phyloP scores from a whole-genome alignment of 1,284 basidiomycete genomes.

The Cerrena zonata region DNA sequence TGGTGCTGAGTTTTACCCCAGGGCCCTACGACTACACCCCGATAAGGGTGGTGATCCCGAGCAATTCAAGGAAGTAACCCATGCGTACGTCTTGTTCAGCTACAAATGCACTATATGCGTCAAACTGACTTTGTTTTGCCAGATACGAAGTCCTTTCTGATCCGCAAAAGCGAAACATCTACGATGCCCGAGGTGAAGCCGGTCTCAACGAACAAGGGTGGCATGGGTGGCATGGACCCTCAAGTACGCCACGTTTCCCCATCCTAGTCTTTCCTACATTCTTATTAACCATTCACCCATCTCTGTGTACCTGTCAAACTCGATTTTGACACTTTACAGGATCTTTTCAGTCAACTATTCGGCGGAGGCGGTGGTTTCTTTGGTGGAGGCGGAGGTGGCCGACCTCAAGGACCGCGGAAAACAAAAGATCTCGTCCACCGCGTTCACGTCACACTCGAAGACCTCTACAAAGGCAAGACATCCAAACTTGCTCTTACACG shows the following conservation, averaged over 20 bases:
- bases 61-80: constrained; percentile 94
- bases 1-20: constrained; percentile 26
- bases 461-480: constrained; percentile 97
- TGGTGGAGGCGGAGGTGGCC: constrained; percentile 49
- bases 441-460: constrained; percentile 92
- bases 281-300: not conserved
- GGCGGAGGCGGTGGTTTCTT: constrained; percentile 58
- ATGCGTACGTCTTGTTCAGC: constrained; percentile 62
- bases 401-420: constrained; percentile 82
- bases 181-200: constrained; percentile 92
- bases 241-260: constrained; percentile 45
- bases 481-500: constrained; percentile 96
- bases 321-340: constrained; percentile 49
- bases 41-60: constrained; percentile 98
- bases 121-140: not conserved
- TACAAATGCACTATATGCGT: not conserved
- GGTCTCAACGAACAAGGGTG: constrained; percentile 83
- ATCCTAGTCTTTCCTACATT: not conserved
- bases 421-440: constrained; percentile 99
- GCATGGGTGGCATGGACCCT: constrained; percentile 94
- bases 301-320: constrained; percentile 10
- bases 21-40: constrained; percentile 86
- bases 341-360: constrained; percentile 97
- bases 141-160: constrained; percentile 95
- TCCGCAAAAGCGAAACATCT: constrained; percentile 75